Evolutionary conservation across 129 eudicot genomes (phyloP), one percentile per base, ranked within the genome.

Genomic region (Kitagawia praeruptora): DNA sequence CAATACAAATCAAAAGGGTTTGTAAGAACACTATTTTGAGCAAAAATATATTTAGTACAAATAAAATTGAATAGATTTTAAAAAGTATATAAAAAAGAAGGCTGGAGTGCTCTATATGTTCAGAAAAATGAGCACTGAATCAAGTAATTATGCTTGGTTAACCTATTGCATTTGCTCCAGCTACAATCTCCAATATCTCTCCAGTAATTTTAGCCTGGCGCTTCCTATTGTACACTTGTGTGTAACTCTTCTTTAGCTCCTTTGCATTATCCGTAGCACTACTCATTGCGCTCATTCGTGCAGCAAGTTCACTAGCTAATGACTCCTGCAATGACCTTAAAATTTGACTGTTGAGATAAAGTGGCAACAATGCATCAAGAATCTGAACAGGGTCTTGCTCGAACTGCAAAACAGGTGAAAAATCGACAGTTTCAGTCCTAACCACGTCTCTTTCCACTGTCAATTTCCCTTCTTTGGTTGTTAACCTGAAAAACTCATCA

Each of bases 341-440:
- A 21, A 88, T 86, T 41, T 88, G 92, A 54, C 92, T 88, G 81
- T 88, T 88, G 58, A 88, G 80, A 37, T 88, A 88, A 21, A 88
- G 85, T 19, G 92, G 89, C 80, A 88, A 79, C 80, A 86, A 56
- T 4, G 89, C 92, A 78, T 88, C 92, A 63, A 88, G 88, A 75
- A 88, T 88, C 83, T 86, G 92, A 79, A 78, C 89, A 14, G 92
- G 92, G 82, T 88, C 92, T 83, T 88, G 92, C 87, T 88, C 92
- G 45, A 88, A 88, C 66, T 84, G 85, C 83, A 88, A 44, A 41
- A 86, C 82, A 5, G 89, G 83, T 6, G 85, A 77, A 25, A 79
- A 79, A 28, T 86, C 88, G 0, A 70, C 28, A 4, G 85, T 86
- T 40, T 79, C 39, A 31, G 84, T 80, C 85, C 86, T 87, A 73